Evolutionary conservation across 2,329 filamentous ascomycete genomes (phyloP), one percentile per base, ranked within the genome.

Genomic region (Colletotrichum magnum): DNA sequence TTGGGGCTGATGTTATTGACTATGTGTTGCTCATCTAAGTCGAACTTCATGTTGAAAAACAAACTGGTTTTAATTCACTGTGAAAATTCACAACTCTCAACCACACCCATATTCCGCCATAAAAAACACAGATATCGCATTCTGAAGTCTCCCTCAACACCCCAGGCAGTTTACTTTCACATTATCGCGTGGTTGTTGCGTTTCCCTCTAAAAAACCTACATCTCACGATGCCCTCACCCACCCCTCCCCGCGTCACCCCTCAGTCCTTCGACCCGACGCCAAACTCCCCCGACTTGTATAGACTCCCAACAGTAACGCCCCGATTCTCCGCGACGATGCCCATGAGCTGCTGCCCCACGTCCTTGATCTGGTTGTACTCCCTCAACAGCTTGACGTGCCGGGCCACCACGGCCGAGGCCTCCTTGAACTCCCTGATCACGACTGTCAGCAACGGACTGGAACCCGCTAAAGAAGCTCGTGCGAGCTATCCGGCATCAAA

Each of bases 351-450:
- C 72, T 81, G 80, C 4, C 75, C 78, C 9, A 79, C 74, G 32
- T 82, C 80, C 48, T 80, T 81, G 50, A 79, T 73, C 32, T 81
- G 77, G 73, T 82, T 82, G 74, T 82, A 82, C 47, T 78, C 73
- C 39, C 76, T 74, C 16, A 82, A 72, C 52, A 70, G 41, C 58
- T 16, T 53, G 41, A 70, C 58, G 36, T 70, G 68, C n/a, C 41
- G 53, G 32, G 67, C 62, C 5, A 69, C 62, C 13, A 43, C 62
- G 1, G 67, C 57, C 1, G 67, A 66, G 0, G 67, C 67, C 45
- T 69, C 51, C 28, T 66, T 56, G 5, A 69, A 67, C 13, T 61
- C 62, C n/a, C 67, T 69, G 9, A 16, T 1, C 16, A 36, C 0
- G 0, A 0, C 0, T 1, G 36, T 69, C 18, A 66, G 18, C 2